A percentile compares a stretch with the other conserved stretches of the same genome.
Conservation (phyloP, 768 basidiomycete species). For the Kondoa subrosea region DNA sequence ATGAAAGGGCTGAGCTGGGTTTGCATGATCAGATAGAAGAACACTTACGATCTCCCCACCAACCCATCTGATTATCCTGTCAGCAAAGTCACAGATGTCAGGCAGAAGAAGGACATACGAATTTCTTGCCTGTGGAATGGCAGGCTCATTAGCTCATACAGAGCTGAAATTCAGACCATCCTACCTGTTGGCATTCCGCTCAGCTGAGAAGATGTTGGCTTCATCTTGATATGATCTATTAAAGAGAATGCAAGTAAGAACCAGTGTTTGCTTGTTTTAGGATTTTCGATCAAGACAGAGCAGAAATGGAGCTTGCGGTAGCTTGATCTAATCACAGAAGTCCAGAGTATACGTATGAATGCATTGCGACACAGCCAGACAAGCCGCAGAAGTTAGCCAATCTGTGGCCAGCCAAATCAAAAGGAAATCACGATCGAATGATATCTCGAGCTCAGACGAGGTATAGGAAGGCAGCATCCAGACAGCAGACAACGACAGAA, state of each 20-base stretch:
- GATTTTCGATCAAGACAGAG: too few relatives aligned
- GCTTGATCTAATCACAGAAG: too few relatives aligned
- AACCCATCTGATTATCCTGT: conserved; percentile 11
- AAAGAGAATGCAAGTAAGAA: not conserved
- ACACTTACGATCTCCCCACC: conserved; percentile 18
- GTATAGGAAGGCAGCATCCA: too few relatives aligned
- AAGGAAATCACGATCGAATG: too few relatives aligned
- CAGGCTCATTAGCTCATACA: not conserved
- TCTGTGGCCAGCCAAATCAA: too few relatives aligned
- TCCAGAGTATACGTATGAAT: too few relatives aligned
- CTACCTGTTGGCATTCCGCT: conserved; percentile 7
- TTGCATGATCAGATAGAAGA: not conserved
- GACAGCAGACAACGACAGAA: too few relatives aligned
- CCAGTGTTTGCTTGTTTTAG: not conserved
- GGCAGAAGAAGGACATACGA: not conserved
- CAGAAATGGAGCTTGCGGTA: too few relatives aligned
- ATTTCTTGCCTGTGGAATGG: conserved; percentile 6
- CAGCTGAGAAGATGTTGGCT: not conserved
- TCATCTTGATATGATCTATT: conserved; percentile 2
- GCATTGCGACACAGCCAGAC: too few relatives aligned
- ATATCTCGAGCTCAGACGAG: too few relatives aligned
- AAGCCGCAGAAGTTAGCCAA: too few relatives aligned
- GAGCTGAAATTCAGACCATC: not conserved
- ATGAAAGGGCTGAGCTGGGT: not conserved
- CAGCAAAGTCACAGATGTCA: not conserved